Evolutionary conservation across 805 yeast genomes (phyloP), one percentile per base, ranked within the genome.

Genomic region (Diddensiella transvaalensis): DNA sequence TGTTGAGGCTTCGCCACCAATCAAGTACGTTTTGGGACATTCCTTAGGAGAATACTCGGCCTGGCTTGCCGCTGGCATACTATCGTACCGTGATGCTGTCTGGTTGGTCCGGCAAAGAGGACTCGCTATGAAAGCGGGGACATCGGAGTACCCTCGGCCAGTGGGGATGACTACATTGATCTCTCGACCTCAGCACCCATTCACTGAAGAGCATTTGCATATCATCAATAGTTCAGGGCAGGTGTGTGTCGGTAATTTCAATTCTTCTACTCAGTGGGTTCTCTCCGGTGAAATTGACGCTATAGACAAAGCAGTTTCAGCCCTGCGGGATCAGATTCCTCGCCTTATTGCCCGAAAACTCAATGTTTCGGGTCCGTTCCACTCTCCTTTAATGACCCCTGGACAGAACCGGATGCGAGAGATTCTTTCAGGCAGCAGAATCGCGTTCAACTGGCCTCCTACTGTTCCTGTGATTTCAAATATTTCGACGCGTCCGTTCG

Each of bases 1-100:
- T n/a, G n/a, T n/a, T n/a, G 61, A 3, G 55, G 60, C 46, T 49
- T 37, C 42, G 3, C 22, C 21, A 13, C 48, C 54, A 3, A 29
- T 41, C 26, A 30, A 36, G 17, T 67, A 54, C 49, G 53, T 68
- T 3, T 44, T 72, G 52, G 81, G 81, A 40, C 81, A 77, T 55
- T 76, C 80, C 1, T 61, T 77, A 23, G 81, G 81, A 3, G 79
- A 77, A 57, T 76, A 71, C 56, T 64, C 78, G 2, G 77, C 79
- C 0, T 60, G 68, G 41, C 55, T 66, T 2, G 61, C 70, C 4
- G 59, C 72, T n/a, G 73, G 73, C 2, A 57, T 60, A 8, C 49
- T 74, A 3, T 60, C 64, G 17, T 58, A 72, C 4, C 41, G 56
- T 2, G 57, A 67, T 6, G 74, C 74, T 1, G 62, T 75, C n/a